Evolutionary conservation across 2,329 filamentous ascomycete genomes (phyloP).

Genomic region (Coleophoma cylindrospora): DNA sequence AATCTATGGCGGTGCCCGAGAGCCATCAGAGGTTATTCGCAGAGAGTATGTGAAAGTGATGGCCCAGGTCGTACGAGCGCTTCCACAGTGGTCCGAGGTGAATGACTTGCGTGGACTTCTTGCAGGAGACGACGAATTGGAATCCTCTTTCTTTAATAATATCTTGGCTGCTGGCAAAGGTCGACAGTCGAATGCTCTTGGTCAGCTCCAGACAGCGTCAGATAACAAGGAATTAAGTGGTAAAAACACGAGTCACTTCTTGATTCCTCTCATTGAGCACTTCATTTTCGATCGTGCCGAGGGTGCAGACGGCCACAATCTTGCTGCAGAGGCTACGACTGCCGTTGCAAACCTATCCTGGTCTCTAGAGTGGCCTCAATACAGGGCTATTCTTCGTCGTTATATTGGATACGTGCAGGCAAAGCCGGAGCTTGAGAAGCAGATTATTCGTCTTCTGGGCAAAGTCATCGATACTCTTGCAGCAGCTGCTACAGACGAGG

Average conservation of each 20-base stretch:
- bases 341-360: conserved; percentile 71
- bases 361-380: conserved; percentile 86
- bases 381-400: conserved; percentile 75
- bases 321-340: conserved; percentile 80
- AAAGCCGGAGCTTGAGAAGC: conserved; percentile 80
- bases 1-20: conserved; percentile 69
- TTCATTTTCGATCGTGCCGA: conserved; percentile 83
- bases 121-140: conserved; percentile 50
- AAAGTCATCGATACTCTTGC: conserved; percentile 75
- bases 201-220: conserved; percentile 68
- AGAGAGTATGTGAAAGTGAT: conserved; percentile 77
- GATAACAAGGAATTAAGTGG: conserved; percentile 60
- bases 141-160: conserved; percentile 84
- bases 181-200: conserved; percentile 77
- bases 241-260: conserved; percentile 77
- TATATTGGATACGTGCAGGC: conserved; percentile 79
- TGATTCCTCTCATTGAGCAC: conserved; percentile 88
- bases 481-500: conserved; percentile 39
- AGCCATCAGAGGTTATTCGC: conserved; percentile 78
- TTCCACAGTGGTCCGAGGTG: conserved; percentile 66
- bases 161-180: conserved; percentile 86
- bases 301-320: conserved; percentile 70
- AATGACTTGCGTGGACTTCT: conserved; percentile 70
- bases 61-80: conserved; percentile 68
- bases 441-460: conserved; percentile 75